Percentiles rank a stretch among this genome's conserved stretches.
Conservation (phyloP, 805 yeast genomes). For the Candida dendrica region DNA sequence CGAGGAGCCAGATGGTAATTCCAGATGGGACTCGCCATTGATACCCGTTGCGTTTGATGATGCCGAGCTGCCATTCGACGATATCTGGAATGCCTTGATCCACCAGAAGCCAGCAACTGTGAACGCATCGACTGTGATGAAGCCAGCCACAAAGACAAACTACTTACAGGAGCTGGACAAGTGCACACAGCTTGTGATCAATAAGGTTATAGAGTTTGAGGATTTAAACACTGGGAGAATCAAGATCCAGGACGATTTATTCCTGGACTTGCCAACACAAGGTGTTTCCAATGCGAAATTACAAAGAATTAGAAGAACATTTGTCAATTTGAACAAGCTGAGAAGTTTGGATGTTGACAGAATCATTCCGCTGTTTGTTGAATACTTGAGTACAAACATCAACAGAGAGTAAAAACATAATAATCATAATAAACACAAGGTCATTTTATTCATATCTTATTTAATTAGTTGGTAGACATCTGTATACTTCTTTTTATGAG, state of each 20-base stretch:
- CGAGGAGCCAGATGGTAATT: constrained; percentile 85
- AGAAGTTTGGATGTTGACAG: constrained; percentile 65
- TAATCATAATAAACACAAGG: too few species aligned
- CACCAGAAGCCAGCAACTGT: constrained; percentile 56
- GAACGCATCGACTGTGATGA: constrained; percentile 76
- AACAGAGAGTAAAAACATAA: constrained; percentile 20
- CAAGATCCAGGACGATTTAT: constrained; percentile 33
- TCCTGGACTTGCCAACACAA: constrained; percentile 55
- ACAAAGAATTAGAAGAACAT: constrained; percentile 79
- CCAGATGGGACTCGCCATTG: constrained; percentile 92
- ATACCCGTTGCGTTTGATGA: constrained; percentile 58
- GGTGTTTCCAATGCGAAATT: constrained; percentile 66
- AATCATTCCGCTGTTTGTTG: constrained; percentile 67
- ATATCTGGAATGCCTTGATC: constrained; percentile 57
- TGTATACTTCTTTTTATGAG: background rate
- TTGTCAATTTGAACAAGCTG: constrained; percentile 73
- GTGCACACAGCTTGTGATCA: constrained; percentile 58
- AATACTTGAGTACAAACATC: constrained; percentile 58
- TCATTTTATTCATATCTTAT: too few species aligned
- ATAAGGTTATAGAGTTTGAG: constrained; percentile 55
- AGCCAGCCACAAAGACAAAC: constrained; percentile 70
- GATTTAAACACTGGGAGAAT: constrained; percentile 36
- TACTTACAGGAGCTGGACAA: constrained; percentile 74
- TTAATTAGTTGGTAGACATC: background rate
- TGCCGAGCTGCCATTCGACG: constrained; percentile 50